These are phyloP conservation scores for Vaucheria bursata DNA, from an alignment of 352 stramenopile species.

Conservation along the genomic window DNA sequence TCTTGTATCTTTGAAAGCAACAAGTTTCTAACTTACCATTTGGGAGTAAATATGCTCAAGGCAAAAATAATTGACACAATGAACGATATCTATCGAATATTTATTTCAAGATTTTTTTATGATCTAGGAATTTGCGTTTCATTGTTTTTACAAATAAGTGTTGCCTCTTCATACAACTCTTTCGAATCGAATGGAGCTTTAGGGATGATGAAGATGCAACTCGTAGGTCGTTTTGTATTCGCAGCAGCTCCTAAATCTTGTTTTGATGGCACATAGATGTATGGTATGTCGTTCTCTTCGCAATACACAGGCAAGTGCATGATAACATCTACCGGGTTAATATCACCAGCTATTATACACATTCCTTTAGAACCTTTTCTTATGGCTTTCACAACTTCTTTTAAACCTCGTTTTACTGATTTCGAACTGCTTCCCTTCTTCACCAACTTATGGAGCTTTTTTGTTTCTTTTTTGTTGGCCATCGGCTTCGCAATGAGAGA, in stretches of 20 bases:
- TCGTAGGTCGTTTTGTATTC: slow-evolving; percentile 94
- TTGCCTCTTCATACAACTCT: slow-evolving; percentile 71
- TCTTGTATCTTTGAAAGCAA: no score
- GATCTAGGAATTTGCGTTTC: slow-evolving; percentile 24
- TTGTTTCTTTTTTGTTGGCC: slow-evolving; percentile 84
- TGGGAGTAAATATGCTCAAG: no score
- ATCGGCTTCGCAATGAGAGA: slow-evolving; percentile 89
- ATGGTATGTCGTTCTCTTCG: slow-evolving; percentile 96
- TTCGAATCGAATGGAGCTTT: slow-evolving; percentile 78
- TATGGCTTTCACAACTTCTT: slow-evolving; percentile 98
- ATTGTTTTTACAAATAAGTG: slow-evolving; percentile 27
- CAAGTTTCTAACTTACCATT: no score
- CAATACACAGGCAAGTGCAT: slow-evolving; percentile 95
- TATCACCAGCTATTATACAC: slow-evolving; percentile 97
- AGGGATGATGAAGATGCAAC: slow-evolving; percentile 88
- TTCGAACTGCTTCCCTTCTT: slow-evolving; percentile 91
- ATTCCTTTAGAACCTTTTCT: slow-evolving; percentile 83
- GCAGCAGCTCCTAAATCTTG: slow-evolving; percentile 83
- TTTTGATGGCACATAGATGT: slow-evolving; percentile 85
- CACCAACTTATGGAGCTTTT: slow-evolving; percentile 75
- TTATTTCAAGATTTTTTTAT: no score
- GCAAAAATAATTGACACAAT: no score
- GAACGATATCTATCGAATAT: no score
- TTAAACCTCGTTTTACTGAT: slow-evolving; percentile 93
- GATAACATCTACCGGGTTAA: slow-evolving; percentile 99